Conservation (phyloP, 768 basidiomycete species). For the Pisolithus tinctorius region DNA sequence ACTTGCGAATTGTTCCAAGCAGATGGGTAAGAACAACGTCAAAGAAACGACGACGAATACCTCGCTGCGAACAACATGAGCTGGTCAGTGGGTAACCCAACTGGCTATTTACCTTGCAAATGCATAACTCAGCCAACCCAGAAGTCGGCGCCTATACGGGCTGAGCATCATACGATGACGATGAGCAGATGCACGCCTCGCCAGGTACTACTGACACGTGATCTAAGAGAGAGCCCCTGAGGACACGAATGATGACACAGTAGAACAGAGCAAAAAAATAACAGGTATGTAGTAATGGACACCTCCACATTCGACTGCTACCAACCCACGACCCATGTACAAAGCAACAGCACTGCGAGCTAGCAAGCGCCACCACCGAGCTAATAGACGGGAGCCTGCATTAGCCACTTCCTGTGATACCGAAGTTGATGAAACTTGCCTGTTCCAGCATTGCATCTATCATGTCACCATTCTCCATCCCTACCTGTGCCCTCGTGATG, state of each 20-base stretch:
- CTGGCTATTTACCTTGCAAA: slow-evolving; percentile 58
- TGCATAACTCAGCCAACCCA: slow-evolving; percentile 80
- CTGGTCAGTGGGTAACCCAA: not conserved
- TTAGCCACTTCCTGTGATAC: too few relatives aligned
- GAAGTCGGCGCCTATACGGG: slow-evolving; percentile 30
- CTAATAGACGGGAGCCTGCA: too few relatives aligned
- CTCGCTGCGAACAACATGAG: slow-evolving; percentile 40
- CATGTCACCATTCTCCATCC: slow-evolving; percentile 57
- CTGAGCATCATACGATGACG: slow-evolving; percentile 6
- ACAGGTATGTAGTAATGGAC: too few relatives aligned
- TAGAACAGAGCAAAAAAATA: too few relatives aligned
- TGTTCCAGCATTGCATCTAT: slow-evolving; percentile 57
- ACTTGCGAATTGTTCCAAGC: slow-evolving; percentile 81
- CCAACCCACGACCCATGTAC: too few relatives aligned
- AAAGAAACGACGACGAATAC: slow-evolving; percentile 78
- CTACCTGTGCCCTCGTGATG: slow-evolving; percentile 29
- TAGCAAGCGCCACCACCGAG: too few relatives aligned
- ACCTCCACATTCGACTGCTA: too few relatives aligned
- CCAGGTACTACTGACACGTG: too few relatives aligned
- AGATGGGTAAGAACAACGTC: slow-evolving; percentile 78
- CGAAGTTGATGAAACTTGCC: slow-evolving; percentile 27
- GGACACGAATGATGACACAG: too few relatives aligned
- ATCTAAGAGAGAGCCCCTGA: too few relatives aligned
- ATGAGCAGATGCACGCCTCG: not conserved
- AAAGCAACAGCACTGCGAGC: too few relatives aligned